Evolutionary conservation across 148 eudicot genomes (phyloP).

Genomic region (Gaultheria prostrata): DNA sequence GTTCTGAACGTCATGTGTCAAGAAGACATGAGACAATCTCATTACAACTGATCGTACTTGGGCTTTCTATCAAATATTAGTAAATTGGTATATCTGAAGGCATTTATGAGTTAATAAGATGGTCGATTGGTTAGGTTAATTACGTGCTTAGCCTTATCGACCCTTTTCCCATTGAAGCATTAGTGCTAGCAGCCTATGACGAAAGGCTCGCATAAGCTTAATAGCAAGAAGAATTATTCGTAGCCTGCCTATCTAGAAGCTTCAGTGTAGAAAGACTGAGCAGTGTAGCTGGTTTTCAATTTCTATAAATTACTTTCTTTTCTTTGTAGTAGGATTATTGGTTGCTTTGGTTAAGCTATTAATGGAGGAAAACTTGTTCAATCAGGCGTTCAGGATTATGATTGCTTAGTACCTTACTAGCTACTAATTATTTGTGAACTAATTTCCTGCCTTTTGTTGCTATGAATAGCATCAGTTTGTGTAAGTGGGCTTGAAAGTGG

Average conservation of each 20-base stretch:
- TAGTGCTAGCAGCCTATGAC: background rate
- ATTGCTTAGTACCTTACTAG: background rate
- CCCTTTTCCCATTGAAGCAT: background rate
- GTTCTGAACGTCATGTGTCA: no score
- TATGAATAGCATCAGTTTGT: background rate
- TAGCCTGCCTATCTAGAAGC: background rate
- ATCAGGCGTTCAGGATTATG: background rate
- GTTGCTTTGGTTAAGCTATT: slow-evolving; percentile 1
- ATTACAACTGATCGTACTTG: no score
- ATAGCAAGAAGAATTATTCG: background rate
- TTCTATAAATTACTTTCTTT: background rate
- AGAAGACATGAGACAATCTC: no score
- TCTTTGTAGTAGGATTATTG: background rate
- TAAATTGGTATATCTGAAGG: no score
- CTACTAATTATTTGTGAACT: background rate
- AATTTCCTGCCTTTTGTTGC: background rate
- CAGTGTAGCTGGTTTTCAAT: background rate
- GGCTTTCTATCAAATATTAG: no score
- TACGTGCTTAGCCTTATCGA: background rate
- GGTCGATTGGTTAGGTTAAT: background rate
- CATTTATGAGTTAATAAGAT: no score
- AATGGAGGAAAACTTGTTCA: background rate
- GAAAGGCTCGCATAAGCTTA: background rate
- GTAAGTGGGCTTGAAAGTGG: background rate
- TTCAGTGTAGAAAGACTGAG: background rate